These are phyloP conservation scores for Maudiozyma serrabonitensis DNA, from an alignment of 805 yeast species.

Conservation along the genomic window DNA sequence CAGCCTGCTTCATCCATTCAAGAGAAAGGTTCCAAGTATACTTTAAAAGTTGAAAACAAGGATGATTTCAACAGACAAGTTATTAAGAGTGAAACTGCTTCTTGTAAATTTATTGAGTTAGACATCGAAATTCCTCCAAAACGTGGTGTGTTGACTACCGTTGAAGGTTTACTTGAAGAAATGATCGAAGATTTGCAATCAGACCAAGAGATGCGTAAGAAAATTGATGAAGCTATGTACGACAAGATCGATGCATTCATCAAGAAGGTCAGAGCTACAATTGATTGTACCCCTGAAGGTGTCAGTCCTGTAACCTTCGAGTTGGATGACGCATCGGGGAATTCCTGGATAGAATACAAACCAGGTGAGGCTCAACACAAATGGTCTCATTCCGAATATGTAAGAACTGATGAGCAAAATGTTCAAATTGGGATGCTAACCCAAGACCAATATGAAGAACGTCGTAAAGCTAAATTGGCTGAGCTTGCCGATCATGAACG, in stretches of 20 bases:
- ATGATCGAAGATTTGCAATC: slow-evolving; percentile 70
- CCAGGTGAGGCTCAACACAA: slow-evolving; percentile 86
- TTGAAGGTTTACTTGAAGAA: slow-evolving; percentile 80
- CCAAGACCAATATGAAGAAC: slow-evolving; percentile 41
- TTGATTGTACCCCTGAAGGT: slow-evolving; percentile 52
- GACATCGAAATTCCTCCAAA: slow-evolving; percentile 94
- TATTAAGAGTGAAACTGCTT: slow-evolving; percentile 80
- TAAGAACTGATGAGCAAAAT: slow-evolving; percentile 81
- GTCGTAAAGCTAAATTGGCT: slow-evolving; percentile 26
- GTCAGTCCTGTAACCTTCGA: slow-evolving; percentile 68
- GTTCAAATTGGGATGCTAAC: slow-evolving; percentile 73
- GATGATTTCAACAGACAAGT: slow-evolving; percentile 84
- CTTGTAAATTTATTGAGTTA: slow-evolving; percentile 68
- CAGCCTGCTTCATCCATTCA: slow-evolving; percentile 94
- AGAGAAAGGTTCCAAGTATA: slow-evolving; percentile 73
- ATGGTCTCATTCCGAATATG: slow-evolving; percentile 78
- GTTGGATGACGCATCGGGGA: slow-evolving; percentile 92
- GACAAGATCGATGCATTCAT: slow-evolving; percentile 68
- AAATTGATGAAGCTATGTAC: slow-evolving; percentile 62
- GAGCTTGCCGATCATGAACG: slow-evolving; percentile 31
- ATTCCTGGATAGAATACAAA: slow-evolving; percentile 86
- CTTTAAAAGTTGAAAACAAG: slow-evolving; percentile 53
- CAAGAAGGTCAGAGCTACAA: slow-evolving; percentile 44
- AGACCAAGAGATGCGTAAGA: slow-evolving; percentile 76
- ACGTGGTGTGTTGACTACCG: slow-evolving; percentile 84